Percentiles rank a stretch among this genome's conserved stretches.
Conservation (phyloP, 78 protist species). For the Dictyostelium purpureum region DNA sequence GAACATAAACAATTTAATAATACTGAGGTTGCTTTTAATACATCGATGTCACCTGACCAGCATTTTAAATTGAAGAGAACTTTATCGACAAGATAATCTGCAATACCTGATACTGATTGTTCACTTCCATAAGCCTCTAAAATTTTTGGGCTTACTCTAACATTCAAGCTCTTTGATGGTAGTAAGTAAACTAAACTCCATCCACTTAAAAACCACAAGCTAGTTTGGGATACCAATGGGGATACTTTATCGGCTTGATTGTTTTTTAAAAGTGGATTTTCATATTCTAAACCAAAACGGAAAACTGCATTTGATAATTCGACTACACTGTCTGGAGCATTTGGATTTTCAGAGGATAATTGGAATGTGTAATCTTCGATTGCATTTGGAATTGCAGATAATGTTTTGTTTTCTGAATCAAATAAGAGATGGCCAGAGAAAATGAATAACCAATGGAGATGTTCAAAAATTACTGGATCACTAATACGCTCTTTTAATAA, state of each 20-base stretch:
- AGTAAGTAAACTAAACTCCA: slow-evolving; percentile 49
- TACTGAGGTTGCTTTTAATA: neutral
- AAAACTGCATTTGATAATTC: slow-evolving; percentile 32
- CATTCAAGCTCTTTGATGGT: slow-evolving; percentile 16
- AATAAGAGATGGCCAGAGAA: slow-evolving; percentile 53
- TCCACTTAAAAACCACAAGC: slow-evolving; percentile 36
- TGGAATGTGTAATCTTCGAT: slow-evolving; percentile 16
- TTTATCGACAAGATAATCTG: slow-evolving; percentile 5
- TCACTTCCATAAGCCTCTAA: neutral
- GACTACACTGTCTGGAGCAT: neutral
- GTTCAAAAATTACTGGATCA: slow-evolving; percentile 1
- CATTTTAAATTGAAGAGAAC: slow-evolving; percentile 8
- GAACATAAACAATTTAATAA: neutral
- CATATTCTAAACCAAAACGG: slow-evolving; percentile 35
- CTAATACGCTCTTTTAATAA: neutral
- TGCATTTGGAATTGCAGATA: slow-evolving; percentile 37
- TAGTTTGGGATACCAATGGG: slow-evolving; percentile 39
- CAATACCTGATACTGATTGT: neutral
- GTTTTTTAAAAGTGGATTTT: slow-evolving; percentile 7
- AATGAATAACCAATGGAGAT: slow-evolving; percentile 58
- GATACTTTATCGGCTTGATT: neutral
- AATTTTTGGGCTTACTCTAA: neutral
- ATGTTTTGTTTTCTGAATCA: slow-evolving; percentile 6
- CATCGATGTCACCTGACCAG: slow-evolving; percentile 29
- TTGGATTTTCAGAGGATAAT: neutral